Evolutionary conservation across 192 early-diverging fungal genomes (phyloP), one percentile per base, ranked within the genome.

Genomic region (Coemansia sp.): DNA sequence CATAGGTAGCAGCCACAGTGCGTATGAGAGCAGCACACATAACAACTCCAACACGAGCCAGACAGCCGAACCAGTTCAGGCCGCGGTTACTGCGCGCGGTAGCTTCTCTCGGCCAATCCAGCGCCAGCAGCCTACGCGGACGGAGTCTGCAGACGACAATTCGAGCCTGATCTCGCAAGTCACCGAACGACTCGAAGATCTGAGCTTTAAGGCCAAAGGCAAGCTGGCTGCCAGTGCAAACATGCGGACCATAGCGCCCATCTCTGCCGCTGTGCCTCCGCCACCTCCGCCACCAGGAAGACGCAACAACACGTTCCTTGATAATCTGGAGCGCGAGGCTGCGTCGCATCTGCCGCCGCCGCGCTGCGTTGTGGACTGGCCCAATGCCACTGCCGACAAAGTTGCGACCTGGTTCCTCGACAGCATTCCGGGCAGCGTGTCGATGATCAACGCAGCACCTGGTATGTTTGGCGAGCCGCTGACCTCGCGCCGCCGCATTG

Each of bases 371-470:
- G 73, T 81, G 21, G 79, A 81, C 48, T 81, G 79, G 79, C 60
- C 69, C 15, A n/a, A 69, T 0, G 61, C 73, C 37, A 67, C 61
- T 7, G 73, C 70, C 0, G 79, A 81, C 56, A 75, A 81, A 37
- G 67, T 81, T 15, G 79, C 79, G 21, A 81, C 79, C 1, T 81
- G 79, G 79, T 81, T 81, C 22, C 62, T 81, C 56, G 79, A 81
- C 55, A 81, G 75, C 61, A 81, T 81, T 43, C 79, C 79, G 1
- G 79, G 79, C 10, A 67, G 71, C 23, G 67, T 81, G 25, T 70
- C 79, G 12, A 62, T 75, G 25, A 55, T 81, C 45, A 81, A 58
- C 19, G 69, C 70, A 22, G 61, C 70, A 8, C 51, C 60, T 10
- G 66, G 54, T 8, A 58, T 63, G 19, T 81, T 81, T 60, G 78